Evolutionary conservation across 2,329 filamentous ascomycete genomes (phyloP).

Genomic region (Paraphaeosphaeria minitans): DNA sequence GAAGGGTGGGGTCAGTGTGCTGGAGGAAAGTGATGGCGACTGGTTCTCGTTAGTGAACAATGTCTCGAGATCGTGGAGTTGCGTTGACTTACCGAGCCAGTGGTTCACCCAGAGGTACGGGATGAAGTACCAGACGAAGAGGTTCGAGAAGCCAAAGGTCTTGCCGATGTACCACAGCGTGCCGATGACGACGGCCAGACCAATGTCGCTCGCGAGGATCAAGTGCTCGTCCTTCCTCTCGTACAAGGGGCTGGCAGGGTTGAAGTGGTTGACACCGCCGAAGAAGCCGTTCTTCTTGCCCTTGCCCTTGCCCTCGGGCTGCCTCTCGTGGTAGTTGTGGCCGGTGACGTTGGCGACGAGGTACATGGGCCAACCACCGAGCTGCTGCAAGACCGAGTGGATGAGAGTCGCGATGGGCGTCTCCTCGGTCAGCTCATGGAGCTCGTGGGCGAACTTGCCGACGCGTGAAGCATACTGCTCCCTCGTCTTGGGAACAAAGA

Average conservation of each 20-base stretch:
- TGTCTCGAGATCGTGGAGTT: neutral
- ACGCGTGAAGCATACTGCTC: constrained; percentile 77
- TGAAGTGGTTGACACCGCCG: constrained; percentile 92
- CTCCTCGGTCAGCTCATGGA: constrained; percentile 90
- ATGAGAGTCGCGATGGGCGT: constrained; percentile 81
- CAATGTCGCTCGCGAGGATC: constrained; percentile 85
- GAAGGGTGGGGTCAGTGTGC: constrained; percentile 92
- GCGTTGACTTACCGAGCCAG: constrained; percentile 81
- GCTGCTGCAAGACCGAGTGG: constrained; percentile 80
- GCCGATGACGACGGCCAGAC: constrained; percentile 64
- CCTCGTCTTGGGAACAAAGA: constrained; percentile 93
- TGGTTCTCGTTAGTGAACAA: constrained; percentile 48
- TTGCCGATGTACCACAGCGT: constrained; percentile 72
- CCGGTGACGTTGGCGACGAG: constrained; percentile 90
- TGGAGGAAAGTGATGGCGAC: constrained; percentile 97
- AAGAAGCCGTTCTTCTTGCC: constrained; percentile 86
- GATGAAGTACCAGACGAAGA: constrained; percentile 91
- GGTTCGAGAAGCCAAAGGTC: constrained; percentile 82
- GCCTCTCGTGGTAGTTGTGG: constrained; percentile 90
- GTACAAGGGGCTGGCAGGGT: constrained; percentile 84
- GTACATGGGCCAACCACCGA: constrained; percentile 93
- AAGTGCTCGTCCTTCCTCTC: constrained; percentile 89
- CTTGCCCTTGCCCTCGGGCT: constrained; percentile 89
- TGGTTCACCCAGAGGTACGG: constrained; percentile 99
- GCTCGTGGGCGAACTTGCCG: constrained; percentile 77